Evolutionary conservation across 805 yeast species (phyloP), one percentile per base, ranked within the genome.

Genomic region (Phaffomyces opuntiae): DNA sequence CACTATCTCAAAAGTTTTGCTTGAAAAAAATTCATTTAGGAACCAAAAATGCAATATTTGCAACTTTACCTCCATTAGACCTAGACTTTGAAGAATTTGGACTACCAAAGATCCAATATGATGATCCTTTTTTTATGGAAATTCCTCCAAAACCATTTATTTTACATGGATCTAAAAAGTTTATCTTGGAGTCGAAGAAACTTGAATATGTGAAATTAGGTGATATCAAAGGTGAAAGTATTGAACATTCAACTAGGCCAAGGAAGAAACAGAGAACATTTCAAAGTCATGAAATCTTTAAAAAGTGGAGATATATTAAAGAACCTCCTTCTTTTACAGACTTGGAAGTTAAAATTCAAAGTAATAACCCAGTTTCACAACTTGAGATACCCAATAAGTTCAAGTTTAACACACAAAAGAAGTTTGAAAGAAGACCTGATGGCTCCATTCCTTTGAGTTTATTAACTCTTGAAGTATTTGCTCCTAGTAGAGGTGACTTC

Each of bases 381-480:
- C 67, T 81, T 12, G 78, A 70, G 36, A 69, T 70, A 2, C 61
- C 71, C 0, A 70, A 62, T 43, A 68, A 65, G 26, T 70, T 61
- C 50, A 73, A 77, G 38, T 72, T 61, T 46, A 54, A 62, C 3
- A 62, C 74, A 1, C 64, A 60, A 54, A 63, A 26, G 45, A 54
- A 38, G 34, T 65, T 60, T 34, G 59, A 55, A 36, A 61, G 67
- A 52, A 63, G 57, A 45, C 70, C 70, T 6, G 69, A 59, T 51
- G 72, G 66, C 2, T 75, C 68, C 49, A 70, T 69, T 41, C 66
- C 73, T 25, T 56, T 89, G 55, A 70, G 83, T 0, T 69, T 78
- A n/a, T 63, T 89, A 32, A 67, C 75, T 7, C 51, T 87, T 45
- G 98, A 91, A 55, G 58, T 87, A 0, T 90, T 83, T 61, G 80